phyloP scores from a whole-genome alignment of 2,329 filamentous ascomycete genomes.

The Geosmithia flava region DNA sequence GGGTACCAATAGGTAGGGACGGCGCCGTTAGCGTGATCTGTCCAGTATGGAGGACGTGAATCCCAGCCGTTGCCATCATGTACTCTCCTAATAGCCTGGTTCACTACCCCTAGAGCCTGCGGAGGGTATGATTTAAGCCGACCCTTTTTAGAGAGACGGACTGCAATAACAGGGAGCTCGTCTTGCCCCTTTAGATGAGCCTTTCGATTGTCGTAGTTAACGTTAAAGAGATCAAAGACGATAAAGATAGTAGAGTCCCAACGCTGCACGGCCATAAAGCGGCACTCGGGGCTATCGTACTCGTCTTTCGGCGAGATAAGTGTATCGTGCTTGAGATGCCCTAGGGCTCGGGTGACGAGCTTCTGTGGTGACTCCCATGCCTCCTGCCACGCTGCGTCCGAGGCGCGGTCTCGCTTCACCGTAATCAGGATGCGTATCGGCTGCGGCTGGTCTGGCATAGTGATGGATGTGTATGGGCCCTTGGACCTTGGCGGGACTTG shows the following conservation, averaged over 20 bases:
- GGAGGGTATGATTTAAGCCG: too few species aligned
- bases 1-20: too few species aligned
- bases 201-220: background rate
- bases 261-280: slow-evolving; percentile 2
- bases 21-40: too few species aligned
- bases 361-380: slow-evolving; percentile 2
- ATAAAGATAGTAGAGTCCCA: slow-evolving; percentile 2
- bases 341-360: slow-evolving; percentile 1
- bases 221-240: slow-evolving; percentile 3
- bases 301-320: slow-evolving; percentile 1
- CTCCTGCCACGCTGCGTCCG: background rate
- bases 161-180: slow-evolving; percentile 1
- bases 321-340: slow-evolving; percentile 1
- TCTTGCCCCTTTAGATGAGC: slow-evolving; percentile 1
- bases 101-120: too few species aligned
- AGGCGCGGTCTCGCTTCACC: background rate
- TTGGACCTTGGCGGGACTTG: too few species aligned
- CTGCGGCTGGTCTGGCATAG: too few species aligned
- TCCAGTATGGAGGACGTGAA: too few species aligned
- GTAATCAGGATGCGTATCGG: slow-evolving; percentile 1
- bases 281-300: slow-evolving; percentile 1
- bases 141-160: background rate
- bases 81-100: too few species aligned
- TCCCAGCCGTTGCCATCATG: too few species aligned
- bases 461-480: too few species aligned